These are phyloP conservation scores for Pyrus bretschneideri DNA, from an alignment of 306 rosid species.

Conservation along the genomic window DNA sequence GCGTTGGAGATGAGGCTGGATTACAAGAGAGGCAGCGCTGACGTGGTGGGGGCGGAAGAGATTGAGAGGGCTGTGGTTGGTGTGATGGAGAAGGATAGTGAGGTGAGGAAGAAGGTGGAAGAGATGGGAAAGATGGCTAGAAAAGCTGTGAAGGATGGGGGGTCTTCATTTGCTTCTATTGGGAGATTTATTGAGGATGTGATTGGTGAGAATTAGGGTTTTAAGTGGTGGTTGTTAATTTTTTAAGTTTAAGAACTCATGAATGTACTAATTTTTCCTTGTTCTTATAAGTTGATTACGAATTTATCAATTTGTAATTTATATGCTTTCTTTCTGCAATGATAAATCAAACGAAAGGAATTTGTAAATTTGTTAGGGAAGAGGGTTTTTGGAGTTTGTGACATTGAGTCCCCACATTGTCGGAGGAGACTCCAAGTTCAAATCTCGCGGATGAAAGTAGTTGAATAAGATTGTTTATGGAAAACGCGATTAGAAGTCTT, in stretches of 20 bases:
- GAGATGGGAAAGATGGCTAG: conserved; percentile 31
- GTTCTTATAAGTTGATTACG: not conserved
- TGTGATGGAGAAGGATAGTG: conserved; percentile 26
- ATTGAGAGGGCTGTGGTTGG: conserved; percentile 31
- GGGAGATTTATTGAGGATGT: conserved; percentile 6
- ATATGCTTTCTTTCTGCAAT: too few species aligned
- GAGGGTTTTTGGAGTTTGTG: too few species aligned
- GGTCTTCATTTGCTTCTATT: conserved; percentile 21
- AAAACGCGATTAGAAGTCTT: too few species aligned
- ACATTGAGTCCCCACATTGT: too few species aligned
- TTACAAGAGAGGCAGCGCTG: conserved; percentile 24
- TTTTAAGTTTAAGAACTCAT: too few species aligned
- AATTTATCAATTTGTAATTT: too few species aligned
- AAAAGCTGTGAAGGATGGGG: conserved; percentile 27
- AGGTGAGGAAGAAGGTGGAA: conserved; percentile 34
- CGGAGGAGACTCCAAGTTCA: too few species aligned
- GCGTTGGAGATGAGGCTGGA: conserved; percentile 43
- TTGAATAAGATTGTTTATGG: too few species aligned
- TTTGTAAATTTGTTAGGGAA: too few species aligned
- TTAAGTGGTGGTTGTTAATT: not conserved
- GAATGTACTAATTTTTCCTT: not conserved
- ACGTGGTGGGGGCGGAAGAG: conserved; percentile 42
- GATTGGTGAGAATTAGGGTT: not conserved
- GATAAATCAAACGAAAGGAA: too few species aligned
- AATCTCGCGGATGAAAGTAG: too few species aligned